Evolutionary conservation across 179 eudicot species (phyloP).

Genomic region (Beta corolliflora): DNA sequence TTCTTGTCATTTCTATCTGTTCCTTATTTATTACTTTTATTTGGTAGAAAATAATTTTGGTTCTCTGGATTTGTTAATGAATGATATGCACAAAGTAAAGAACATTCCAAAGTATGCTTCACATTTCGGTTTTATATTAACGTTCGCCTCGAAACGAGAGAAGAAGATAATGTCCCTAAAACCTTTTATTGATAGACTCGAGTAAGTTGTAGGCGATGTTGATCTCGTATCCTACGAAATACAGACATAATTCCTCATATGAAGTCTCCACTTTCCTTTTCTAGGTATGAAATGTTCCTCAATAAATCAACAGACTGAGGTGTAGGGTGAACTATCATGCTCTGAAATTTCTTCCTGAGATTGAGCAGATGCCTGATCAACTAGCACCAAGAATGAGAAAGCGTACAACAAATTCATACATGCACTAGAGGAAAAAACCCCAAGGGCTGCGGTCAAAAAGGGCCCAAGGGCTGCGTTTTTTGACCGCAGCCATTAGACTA

Average conservation of each 20-base stretch:
- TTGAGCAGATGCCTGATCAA: conserved; percentile 87
- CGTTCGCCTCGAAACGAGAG: conserved; percentile 93
- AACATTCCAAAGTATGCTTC: conserved; percentile 99
- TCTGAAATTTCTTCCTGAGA: conserved; percentile 91
- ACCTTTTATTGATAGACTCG: conserved; percentile 98
- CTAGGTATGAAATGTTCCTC: conserved; percentile 98
- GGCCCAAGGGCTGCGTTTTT: no score
- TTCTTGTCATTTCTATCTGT: not conserved
- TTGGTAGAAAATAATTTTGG: not conserved
- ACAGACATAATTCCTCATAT: not conserved
- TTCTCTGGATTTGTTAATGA: conserved; percentile 15
- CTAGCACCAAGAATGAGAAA: conserved; percentile 95
- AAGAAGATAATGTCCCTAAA: conserved; percentile 97
- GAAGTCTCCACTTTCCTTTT: not conserved
- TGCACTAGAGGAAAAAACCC: no score
- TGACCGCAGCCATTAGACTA: no score
- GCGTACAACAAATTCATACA: conserved; percentile 75
- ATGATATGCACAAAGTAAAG: conserved; percentile 87
- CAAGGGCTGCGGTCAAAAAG: no score
- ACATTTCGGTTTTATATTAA: conserved; percentile 92
- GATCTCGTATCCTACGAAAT: not conserved
- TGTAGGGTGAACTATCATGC: conserved; percentile 99
- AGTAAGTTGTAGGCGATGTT: conserved; percentile 52
- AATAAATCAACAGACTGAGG: conserved; percentile 84
- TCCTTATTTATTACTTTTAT: not conserved